Base-by-base conservation (phyloP, 805 yeast species). In the Myxozyma monticola region DNA sequence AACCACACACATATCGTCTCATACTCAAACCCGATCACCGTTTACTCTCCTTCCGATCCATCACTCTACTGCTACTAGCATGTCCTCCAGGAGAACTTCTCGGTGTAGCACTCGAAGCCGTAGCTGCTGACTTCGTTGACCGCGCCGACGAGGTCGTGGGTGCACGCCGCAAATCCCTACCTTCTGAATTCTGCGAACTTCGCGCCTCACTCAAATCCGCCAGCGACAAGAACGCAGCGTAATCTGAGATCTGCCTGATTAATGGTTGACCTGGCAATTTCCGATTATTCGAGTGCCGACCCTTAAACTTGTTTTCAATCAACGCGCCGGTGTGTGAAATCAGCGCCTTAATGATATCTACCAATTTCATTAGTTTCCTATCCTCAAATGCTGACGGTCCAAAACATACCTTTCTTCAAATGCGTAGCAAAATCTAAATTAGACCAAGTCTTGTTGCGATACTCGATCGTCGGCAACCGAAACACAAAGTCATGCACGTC, bases 401-500 rank as follows among this genome's bases (percentile, higher is more conserved):
- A 26, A 15, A 21, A 37, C 60, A 34, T 42, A 61, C 80, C 81
- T 62, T 80, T 84, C 64, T 83, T 82, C 48, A 90, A 62, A 26
- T 78, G 74, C 60, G 76, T 62, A 1, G 83, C 72, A 36, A 90
- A 68, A 58, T 90, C 97, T 46, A 80, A 71, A 42, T 79, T 71
- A 1, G 89, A 80, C 86, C 95, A 84, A 3, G 85, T 76, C 71
- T 79, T 79, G 65, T 84, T 81, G 30, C 67, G 62, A 60, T 84
- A 79, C 43, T 69, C 66, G 44, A 87, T 67, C 2, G 70, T 70
- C 2, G 96, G 96, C 43, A 90, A 67, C 8, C 71, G 72, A 48
- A 91, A 71, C 4, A 74, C 76, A 58, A 91, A 81, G 58, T 85
- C 79, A 45, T 86, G 85, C 6, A 91, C 88, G 62, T 90, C 88